Conservation (phyloP, 495 filamentous ascomycete species). For the Penicillium lividum region DNA sequence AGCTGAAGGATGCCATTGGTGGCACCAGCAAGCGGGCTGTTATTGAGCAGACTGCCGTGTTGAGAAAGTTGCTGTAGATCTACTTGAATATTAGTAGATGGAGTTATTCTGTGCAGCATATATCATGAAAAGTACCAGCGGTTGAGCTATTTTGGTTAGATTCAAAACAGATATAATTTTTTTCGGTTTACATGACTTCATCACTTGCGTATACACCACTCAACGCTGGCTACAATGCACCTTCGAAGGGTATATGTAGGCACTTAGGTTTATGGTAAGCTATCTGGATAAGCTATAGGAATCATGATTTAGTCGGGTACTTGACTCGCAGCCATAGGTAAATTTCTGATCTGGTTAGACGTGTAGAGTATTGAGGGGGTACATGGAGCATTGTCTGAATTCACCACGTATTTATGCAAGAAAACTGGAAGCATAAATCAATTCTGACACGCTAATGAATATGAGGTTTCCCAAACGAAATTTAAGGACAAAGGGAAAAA, state of each 20-base stretch:
- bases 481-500: not conserved
- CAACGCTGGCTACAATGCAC: not conserved
- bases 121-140: constrained; percentile 19
- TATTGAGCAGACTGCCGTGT: constrained; percentile 72
- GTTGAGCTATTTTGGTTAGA: constrained; percentile 25
- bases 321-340: no score
- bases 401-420: no score
- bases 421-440: no score
- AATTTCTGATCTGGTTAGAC: no score
- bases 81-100: not conserved
- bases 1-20: constrained; percentile 77
- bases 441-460: no score
- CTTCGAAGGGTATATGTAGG: no score
- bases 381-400: no score
- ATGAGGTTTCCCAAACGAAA: no score
- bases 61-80: constrained; percentile 52
- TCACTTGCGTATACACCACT: not conserved
- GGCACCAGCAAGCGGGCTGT: constrained; percentile 78
- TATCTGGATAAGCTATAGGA: no score
- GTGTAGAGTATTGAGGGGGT: no score
- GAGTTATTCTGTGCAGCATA: constrained; percentile 15
- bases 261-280: no score
- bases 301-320: no score
- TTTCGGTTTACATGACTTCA: not conserved
- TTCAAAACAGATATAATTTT: constrained; percentile 15